Conservation (phyloP, 768 basidiomycete species). For the Mycena polygramma region DNA sequence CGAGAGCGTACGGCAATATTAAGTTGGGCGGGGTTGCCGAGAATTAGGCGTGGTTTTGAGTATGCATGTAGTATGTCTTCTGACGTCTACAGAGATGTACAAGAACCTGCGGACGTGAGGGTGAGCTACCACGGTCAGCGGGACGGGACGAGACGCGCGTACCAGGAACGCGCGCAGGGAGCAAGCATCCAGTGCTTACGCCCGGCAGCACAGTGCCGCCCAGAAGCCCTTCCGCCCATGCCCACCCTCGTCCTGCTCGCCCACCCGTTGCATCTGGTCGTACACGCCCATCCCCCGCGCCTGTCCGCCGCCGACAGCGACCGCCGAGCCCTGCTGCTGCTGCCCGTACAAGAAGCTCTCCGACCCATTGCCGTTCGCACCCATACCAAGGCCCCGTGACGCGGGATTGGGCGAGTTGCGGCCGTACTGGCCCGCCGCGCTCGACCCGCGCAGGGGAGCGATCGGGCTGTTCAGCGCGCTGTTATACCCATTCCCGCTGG, state of each 20-base stretch:
- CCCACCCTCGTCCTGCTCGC: conserved; percentile 70
- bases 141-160: conserved; percentile 1
- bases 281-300: conserved; percentile 73
- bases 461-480: conserved; percentile 48
- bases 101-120: conserved; percentile 3
- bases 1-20: conserved; percentile 30
- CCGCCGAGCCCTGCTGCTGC: conserved; percentile 59
- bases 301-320: conserved; percentile 44
- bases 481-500: conserved; percentile 66
- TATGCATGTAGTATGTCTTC: conserved; percentile 18
- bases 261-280: conserved; percentile 72
- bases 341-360: conserved; percentile 81
- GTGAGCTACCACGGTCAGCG: too few relatives aligned
- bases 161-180: conserved; percentile 21
- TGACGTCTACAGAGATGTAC: conserved; percentile 34
- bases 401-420: conserved; percentile 64
- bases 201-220: conserved; percentile 77
- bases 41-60: conserved; percentile 38
- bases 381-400: conserved; percentile 48
- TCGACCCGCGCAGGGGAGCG: conserved; percentile 31
- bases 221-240: conserved; percentile 75
- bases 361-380: conserved; percentile 65
- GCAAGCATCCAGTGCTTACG: conserved; percentile 54
- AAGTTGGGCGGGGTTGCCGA: conserved; percentile 34
- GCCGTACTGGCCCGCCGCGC: conserved; percentile 55